Conservation (phyloP, 495 filamentous ascomycete genomes). For the Penicillium malachiteum region DNA sequence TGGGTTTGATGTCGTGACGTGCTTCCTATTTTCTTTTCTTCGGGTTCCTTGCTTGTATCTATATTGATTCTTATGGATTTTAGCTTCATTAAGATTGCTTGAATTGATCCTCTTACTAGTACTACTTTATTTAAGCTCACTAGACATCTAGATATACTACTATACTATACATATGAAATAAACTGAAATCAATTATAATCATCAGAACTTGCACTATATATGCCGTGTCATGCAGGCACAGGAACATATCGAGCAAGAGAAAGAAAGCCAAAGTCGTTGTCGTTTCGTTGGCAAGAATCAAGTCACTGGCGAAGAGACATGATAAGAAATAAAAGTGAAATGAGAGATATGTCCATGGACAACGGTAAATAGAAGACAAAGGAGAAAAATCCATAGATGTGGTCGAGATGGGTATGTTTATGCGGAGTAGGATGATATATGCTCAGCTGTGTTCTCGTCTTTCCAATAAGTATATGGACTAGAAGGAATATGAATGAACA, state of each 20-base stretch:
- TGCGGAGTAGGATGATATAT: constrained; percentile 1
- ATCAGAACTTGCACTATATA: constrained; percentile 27
- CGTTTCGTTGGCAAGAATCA: constrained; percentile 8
- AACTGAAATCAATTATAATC: constrained; percentile 6
- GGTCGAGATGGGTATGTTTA: not conserved
- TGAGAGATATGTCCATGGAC: constrained; percentile 6
- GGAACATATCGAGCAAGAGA: constrained; percentile 22
- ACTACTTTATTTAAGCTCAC: too few relatives aligned
- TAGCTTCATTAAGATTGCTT: too few relatives aligned
- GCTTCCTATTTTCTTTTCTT: too few relatives aligned
- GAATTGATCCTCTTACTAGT: too few relatives aligned
- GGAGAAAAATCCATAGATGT: constrained; percentile 1
- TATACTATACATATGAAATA: too few relatives aligned
- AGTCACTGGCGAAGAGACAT: constrained; percentile 13
- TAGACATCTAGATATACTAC: not conserved
- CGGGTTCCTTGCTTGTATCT: too few relatives aligned
- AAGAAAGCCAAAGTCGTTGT: constrained; percentile 5
- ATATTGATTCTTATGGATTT: too few relatives aligned
- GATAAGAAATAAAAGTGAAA: constrained; percentile 5
- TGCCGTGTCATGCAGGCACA: constrained; percentile 31
- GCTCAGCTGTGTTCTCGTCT: not conserved
- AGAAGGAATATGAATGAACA: not conserved
- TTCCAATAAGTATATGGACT: not conserved
- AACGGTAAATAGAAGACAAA: not conserved
- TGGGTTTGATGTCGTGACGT: too few relatives aligned